Percentiles rank a stretch among this genome's conserved stretches.
Conservation (phyloP, 2,329 filamentous ascomycete species). For the Calonectria hawksworthii region DNA sequence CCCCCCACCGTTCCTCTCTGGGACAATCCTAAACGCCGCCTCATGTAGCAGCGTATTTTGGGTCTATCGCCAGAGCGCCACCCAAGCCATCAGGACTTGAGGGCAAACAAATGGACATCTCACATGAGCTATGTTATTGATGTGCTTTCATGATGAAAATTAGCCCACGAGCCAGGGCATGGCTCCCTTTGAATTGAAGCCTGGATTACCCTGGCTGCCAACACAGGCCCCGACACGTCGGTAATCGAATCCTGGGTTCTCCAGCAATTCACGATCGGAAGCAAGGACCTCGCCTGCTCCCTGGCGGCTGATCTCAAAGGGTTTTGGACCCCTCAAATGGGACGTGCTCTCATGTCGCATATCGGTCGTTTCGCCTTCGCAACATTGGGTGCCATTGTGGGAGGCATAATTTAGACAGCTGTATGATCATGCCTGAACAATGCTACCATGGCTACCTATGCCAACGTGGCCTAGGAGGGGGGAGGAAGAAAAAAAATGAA, state of each 20-base stretch:
- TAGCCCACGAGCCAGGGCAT: neutral
- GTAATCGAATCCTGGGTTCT: constrained; percentile 23
- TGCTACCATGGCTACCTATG: neutral
- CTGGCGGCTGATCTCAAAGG: constrained; percentile 38
- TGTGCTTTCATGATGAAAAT: neutral
- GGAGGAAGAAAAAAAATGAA: neutral
- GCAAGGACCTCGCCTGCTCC: constrained; percentile 40
- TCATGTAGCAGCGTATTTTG: constrained; percentile 4
- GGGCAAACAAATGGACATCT: neutral
- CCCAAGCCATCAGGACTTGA: neutral
- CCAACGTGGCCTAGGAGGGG: neutral
- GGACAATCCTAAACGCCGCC: constrained; percentile 10
- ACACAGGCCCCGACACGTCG: constrained; percentile 18
- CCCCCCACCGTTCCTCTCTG: constrained; percentile 9
- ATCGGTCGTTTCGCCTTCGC: neutral
- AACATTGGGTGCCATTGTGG: neutral
- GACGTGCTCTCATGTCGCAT: constrained; percentile 21
- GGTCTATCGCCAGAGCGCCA: neutral
- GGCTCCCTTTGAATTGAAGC: constrained; percentile 3
- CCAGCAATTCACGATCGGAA: constrained; percentile 30
- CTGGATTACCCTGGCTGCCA: constrained; percentile 23
- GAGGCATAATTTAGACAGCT: neutral
- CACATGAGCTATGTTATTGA: neutral
- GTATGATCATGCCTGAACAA: neutral
- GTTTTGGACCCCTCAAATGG: constrained; percentile 24